A percentile compares a stretch with the other conserved stretches of the same genome.
These are phyloP conservation scores for Brassica rapa DNA, from an alignment of 345 rosid genomes.

Conservation along the genomic window DNA sequence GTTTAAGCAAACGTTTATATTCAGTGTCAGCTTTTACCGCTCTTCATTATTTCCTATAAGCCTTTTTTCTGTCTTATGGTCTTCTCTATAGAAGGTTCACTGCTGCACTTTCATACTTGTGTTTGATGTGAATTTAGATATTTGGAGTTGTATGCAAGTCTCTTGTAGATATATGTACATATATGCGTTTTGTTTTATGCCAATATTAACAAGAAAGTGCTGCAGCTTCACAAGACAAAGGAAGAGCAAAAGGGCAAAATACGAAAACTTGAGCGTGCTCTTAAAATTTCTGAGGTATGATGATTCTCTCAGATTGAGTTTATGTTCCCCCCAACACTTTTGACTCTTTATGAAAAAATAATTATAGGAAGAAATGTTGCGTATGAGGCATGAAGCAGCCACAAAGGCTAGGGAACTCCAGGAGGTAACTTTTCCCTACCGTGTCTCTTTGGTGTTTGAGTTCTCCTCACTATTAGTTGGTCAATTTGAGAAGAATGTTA, in stretches of 20 bases:
- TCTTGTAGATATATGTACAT: neutral
- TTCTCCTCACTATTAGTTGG: neutral
- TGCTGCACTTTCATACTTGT: neutral
- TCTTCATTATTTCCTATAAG: neutral
- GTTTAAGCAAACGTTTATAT: neutral
- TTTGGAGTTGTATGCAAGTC: neutral
- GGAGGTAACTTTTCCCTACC: slow-evolving; percentile 59
- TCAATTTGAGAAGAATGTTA: neutral
- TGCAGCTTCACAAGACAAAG: slow-evolving; percentile 69
- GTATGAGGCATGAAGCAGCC: slow-evolving; percentile 72
- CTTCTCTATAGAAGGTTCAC: neutral
- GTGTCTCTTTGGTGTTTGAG: neutral
- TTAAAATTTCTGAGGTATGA: slow-evolving; percentile 80
- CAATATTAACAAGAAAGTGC: neutral
- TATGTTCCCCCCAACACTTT: neutral
- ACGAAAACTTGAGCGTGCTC: slow-evolving; percentile 88
- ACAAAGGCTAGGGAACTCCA: slow-evolving; percentile 64
- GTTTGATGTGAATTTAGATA: neutral
- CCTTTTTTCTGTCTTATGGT: neutral
- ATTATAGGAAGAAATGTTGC: slow-evolving; percentile 77
- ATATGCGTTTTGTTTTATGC: slow-evolving; percentile 1
- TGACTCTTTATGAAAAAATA: neutral
- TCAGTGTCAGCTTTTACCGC: neutral
- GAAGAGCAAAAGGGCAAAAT: slow-evolving; percentile 75
- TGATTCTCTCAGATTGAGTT: neutral